Percentiles rank a stretch among this genome's conserved stretches.
phyloP scores from a whole-genome alignment of 148 eudicot species.

The Polygonum maritimum region DNA sequence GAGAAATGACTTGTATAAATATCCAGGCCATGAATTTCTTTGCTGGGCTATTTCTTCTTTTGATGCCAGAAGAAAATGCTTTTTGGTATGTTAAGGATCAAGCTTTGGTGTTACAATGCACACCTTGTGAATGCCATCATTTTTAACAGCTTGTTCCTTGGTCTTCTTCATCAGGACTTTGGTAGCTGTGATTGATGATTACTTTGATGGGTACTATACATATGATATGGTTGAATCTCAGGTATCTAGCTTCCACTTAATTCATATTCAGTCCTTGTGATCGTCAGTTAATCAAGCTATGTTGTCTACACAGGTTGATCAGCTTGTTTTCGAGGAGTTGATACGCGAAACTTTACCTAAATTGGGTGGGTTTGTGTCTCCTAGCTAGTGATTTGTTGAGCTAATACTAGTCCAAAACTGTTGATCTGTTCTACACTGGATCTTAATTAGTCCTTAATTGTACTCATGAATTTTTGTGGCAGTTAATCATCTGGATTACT shows the following conservation, averaged over 20 bases:
- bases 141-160: neutral
- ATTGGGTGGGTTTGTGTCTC: constrained; percentile 42
- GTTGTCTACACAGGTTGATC: constrained; percentile 54
- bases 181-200: constrained; percentile 76
- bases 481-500: constrained; percentile 92
- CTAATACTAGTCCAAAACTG: neutral
- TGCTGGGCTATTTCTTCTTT: constrained; percentile 78
- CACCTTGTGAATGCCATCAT: neutral
- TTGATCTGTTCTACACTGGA: neutral
- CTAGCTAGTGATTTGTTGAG: neutral
- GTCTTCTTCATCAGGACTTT: constrained; percentile 52
- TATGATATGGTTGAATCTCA: constrained; percentile 93
- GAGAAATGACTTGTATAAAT: neutral
- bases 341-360: constrained; percentile 84
- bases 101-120: neutral
- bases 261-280: neutral
- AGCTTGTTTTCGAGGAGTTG: constrained; percentile 90
- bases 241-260: constrained; percentile 26
- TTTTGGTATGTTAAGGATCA: constrained; percentile 61
- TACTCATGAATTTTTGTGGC: constrained; percentile 25
- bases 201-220: constrained; percentile 80
- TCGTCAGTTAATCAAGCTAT: neutral
- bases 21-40: constrained; percentile 98
- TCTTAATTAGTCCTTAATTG: constrained; percentile 16
- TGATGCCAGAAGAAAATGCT: constrained; percentile 99